Conservation (phyloP, 768 basidiomycete genomes). For the Xanthoconium purpureum region DNA sequence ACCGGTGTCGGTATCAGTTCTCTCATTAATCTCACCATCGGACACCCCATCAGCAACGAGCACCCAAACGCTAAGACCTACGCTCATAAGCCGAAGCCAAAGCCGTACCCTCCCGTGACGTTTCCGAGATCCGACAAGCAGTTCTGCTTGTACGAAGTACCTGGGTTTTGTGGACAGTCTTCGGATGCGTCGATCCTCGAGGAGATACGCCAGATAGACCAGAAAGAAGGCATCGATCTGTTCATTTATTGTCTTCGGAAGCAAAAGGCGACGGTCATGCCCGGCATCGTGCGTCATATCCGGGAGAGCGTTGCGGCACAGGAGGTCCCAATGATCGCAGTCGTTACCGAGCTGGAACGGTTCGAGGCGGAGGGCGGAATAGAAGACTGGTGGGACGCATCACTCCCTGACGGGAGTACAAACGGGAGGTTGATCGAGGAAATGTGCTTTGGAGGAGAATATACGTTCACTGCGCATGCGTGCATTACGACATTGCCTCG, state of each 20-base stretch:
- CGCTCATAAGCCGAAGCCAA: background rate
- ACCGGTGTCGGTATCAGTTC: conserved; percentile 31
- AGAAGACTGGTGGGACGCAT: conserved; percentile 32
- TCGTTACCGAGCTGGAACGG: conserved; percentile 27
- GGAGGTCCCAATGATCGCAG: conserved; percentile 21
- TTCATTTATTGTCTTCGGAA: conserved; percentile 26
- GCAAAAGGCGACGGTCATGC: conserved; percentile 15
- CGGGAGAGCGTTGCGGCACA: background rate
- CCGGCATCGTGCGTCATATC: conserved; percentile 6
- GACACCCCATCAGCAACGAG: conserved; percentile 14
- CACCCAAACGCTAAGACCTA: conserved; percentile 9
- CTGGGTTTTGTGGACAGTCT: conserved; percentile 15
- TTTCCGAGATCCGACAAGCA: background rate
- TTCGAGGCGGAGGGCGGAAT: conserved; percentile 16
- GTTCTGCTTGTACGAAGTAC: conserved; percentile 22
- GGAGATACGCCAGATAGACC: conserved; percentile 14
- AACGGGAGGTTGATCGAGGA: conserved; percentile 33
- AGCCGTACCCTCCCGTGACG: background rate
- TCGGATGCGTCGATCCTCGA: conserved; percentile 13
- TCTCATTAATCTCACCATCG: conserved; percentile 26
- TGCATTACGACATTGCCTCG: conserved; percentile 37
- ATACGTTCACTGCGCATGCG: conserved; percentile 35
- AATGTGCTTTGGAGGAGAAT: conserved; percentile 5
- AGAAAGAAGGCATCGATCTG: conserved; percentile 16
- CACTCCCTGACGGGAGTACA: background rate